Base-by-base conservation (phyloP, 768 basidiomycete genomes). In the Pilatotrama ljubarskyi region DNA sequence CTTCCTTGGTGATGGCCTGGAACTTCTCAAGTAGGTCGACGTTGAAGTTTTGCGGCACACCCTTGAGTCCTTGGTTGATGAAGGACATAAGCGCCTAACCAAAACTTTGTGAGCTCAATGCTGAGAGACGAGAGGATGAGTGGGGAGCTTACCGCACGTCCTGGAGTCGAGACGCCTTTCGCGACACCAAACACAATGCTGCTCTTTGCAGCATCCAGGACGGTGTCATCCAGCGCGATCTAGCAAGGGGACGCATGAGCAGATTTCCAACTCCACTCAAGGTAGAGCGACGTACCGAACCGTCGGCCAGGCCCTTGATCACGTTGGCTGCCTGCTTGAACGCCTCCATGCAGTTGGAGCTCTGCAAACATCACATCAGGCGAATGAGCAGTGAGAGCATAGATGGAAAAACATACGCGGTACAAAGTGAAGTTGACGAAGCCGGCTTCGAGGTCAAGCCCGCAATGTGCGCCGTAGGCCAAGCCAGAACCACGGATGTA, bases 401-500 rank as follows among this genome's bases (percentile, higher is more conserved):
- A 14, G 9, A 32, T 18, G 18, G 20, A 29, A 20, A 55, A 29
- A 73, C 86, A 58, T 76, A 88, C 91, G 51, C 93, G 81, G 69
- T 93, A 95, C 2, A 95, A 77, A 14, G 83, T 80, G 74, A 95
- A 95, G 51, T 74, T 84, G 25, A 93, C 74, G 11, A 88, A 74
- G 1, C 93, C 93, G 22, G 87, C 80, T 74, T 97, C 95, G 32
- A 86, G 76, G 65, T 95, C 93, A 32, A 87, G 70, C 0, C 80
- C 79, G 32, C 89, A 78, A 66, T 85, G 85, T 25, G 93, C 93
- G n/a, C 94, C 93, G 64, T 97, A 98, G 5, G 97, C 97, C 35
- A 99, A 76, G 20, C 97, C 97, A 56, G 93, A 88, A 7, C 97
- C 97, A 41, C 97, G 88, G 61, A 99, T 93, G 62, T 88, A 90